Conservation (phyloP, 2,329 filamentous ascomycete species). For the Neopestalotiopsis clavispora region DNA sequence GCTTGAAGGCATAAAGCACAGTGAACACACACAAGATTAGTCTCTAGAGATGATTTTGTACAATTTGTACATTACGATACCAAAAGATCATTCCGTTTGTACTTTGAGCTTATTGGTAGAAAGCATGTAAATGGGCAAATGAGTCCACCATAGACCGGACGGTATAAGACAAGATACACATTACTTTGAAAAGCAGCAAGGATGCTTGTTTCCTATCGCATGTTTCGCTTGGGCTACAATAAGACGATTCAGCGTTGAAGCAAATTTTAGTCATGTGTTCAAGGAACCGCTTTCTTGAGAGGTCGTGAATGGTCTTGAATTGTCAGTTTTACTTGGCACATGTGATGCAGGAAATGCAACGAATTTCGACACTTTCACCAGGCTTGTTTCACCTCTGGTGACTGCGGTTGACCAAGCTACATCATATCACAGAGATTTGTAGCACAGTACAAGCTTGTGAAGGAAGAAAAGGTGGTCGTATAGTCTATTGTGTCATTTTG, state of each 20-base stretch:
- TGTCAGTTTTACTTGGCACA: too few relatives aligned
- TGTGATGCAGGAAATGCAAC: too few relatives aligned
- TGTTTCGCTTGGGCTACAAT: not conserved
- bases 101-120: not conserved
- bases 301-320: not conserved
- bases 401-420: not conserved
- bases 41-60: not conserved
- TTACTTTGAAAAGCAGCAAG: not conserved
- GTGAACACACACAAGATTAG: slow-evolving; percentile 18
- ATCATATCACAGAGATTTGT: not conserved
- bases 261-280: too few relatives aligned
- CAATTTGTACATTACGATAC: slow-evolving; percentile 8
- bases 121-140: too few relatives aligned
- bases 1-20: slow-evolving; percentile 29
- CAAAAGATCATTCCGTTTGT: not conserved
- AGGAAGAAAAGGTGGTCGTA: slow-evolving; percentile 10
- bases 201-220: not conserved
- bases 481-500: slow-evolving; percentile 23
- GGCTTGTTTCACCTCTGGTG: too few relatives aligned
- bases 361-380: too few relatives aligned
- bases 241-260: too few relatives aligned
- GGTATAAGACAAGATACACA: not conserved
- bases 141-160: not conserved
- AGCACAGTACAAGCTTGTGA: not conserved
- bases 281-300: not conserved